Conservation (phyloP, 148 eudicot species). For the Cornus kousa region DNA sequence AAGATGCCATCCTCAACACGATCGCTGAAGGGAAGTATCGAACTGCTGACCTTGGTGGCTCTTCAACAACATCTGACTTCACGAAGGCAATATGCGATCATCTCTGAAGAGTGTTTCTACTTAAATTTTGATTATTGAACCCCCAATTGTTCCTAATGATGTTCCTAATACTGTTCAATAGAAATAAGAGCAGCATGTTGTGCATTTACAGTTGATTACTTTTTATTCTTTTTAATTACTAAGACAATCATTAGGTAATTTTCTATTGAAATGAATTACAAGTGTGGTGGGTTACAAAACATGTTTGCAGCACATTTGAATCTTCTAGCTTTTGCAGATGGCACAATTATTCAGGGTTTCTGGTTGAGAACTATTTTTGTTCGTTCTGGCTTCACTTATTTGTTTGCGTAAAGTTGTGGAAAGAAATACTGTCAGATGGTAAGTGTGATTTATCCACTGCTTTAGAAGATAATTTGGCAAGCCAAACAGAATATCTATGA, state of each 20-base stretch:
- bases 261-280: background rate
- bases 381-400: no score
- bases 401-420: no score
- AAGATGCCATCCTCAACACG: conserved; percentile 73
- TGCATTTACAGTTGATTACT: background rate
- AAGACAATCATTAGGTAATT: background rate
- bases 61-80: conserved; percentile 70
- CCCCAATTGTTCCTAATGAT: conserved; percentile 13
- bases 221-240: background rate
- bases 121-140: background rate
- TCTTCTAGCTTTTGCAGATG: background rate
- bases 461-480: no score
- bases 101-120: conserved; percentile 38
- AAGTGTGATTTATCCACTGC: no score
- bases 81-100: conserved; percentile 82
- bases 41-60: conserved; percentile 88
- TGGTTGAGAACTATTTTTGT: no score
- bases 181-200: background rate
- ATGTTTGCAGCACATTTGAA: background rate
- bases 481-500: no score
- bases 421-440: no score
- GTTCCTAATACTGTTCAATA: background rate
- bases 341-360: no score
- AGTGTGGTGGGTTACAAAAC: background rate
- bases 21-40: conserved; percentile 88